These are phyloP conservation scores for Penicillium rolfsii DNA, from an alignment of 2,329 filamentous ascomycete species.

Conservation along the genomic window DNA sequence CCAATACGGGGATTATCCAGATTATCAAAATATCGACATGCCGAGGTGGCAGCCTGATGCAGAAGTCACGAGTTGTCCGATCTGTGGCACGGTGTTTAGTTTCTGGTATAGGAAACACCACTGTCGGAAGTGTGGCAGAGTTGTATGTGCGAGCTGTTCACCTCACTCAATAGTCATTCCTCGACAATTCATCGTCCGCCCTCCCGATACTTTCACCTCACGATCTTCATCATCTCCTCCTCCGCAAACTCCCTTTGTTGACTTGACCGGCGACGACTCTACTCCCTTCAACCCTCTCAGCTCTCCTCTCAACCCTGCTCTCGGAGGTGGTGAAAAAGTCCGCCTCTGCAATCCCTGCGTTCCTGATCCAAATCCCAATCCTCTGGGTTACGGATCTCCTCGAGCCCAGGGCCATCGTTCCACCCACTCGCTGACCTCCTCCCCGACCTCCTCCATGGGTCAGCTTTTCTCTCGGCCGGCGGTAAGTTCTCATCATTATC, in stretches of 20 bases:
- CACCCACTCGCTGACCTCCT: slow-evolving; percentile 25
- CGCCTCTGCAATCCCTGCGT: slow-evolving; percentile 74
- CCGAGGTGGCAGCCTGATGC: slow-evolving; percentile 88
- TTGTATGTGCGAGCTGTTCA: slow-evolving; percentile 87
- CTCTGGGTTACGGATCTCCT: slow-evolving; percentile 40
- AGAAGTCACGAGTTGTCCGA: slow-evolving; percentile 80
- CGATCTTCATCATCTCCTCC: slow-evolving; percentile 47
- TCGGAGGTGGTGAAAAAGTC: slow-evolving; percentile 69
- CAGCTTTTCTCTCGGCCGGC: background rate
- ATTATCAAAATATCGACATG: slow-evolving; percentile 38
- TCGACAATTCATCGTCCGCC: slow-evolving; percentile 86
- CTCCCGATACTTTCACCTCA: slow-evolving; percentile 56
- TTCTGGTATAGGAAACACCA: slow-evolving; percentile 91
- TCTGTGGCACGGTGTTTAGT: slow-evolving; percentile 77
- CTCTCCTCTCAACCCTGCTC: slow-evolving; percentile 49
- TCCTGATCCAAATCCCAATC: slow-evolving; percentile 67
- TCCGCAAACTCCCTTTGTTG: slow-evolving; percentile 47
- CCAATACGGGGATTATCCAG: background rate
- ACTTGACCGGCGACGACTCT: slow-evolving; percentile 50
- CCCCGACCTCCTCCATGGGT: slow-evolving; percentile 23
- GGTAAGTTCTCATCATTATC: slow-evolving; percentile 7
- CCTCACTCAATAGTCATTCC: slow-evolving; percentile 95
- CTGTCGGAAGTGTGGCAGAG: slow-evolving; percentile 92
- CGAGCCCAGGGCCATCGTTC: slow-evolving; percentile 29
- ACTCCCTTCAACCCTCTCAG: slow-evolving; percentile 13